Evolutionary conservation across 2,329 filamentous ascomycete genomes (phyloP), one percentile per base, ranked within the genome.

Genomic region (Nothopassalora personata): DNA sequence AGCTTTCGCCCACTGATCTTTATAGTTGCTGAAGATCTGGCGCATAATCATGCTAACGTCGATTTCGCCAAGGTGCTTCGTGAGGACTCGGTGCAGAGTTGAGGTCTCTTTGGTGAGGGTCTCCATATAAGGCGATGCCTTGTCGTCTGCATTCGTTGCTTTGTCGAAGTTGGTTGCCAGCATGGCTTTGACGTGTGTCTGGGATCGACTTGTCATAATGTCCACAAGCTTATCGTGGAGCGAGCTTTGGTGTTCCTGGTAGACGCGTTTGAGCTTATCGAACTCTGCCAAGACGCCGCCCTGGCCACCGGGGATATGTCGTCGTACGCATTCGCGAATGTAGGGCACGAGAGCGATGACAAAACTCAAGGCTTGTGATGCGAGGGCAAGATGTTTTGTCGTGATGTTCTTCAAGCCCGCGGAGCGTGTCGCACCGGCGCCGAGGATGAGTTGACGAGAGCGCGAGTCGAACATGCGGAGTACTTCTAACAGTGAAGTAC

Each of bases 381-480:
- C 92, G 18, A 97, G 84, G 0, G 94, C 92, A 1, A 99, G 83
- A 75, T 99, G 93, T 68, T 94, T 94, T 0, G 94, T 96, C 0
- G 90, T 96, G 72, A 99, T 99, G 70, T 97, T 97, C 73, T 91
- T 96, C 19, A 99, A 79, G 0, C 93, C 93, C 1, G 92, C 94
- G 27, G 89, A 91, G 36, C 86, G 82, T 5, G 90, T 97, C 4
- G 94, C 94, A 4, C 94, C 94, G 1, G 94, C 94, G 1, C 94
- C 94, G 6, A 99, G 85, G 64, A 99, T 97, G 59, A 99, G 83
- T 72, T 99, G 94, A n/a, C 89, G 95, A 59, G 92, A 92, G 19
- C 94, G 88, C 2, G 91, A 97, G 74, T 99, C 97, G 81, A 97
- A 99, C 4, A 96, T 81, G 65, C 94, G 90, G 13, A 97, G 81